Percentiles rank a stretch among this genome's conserved stretches.
These are phyloP conservation scores for Mallotus japonicus DNA, from an alignment of 441 rosid species.

Conservation along the genomic window DNA sequence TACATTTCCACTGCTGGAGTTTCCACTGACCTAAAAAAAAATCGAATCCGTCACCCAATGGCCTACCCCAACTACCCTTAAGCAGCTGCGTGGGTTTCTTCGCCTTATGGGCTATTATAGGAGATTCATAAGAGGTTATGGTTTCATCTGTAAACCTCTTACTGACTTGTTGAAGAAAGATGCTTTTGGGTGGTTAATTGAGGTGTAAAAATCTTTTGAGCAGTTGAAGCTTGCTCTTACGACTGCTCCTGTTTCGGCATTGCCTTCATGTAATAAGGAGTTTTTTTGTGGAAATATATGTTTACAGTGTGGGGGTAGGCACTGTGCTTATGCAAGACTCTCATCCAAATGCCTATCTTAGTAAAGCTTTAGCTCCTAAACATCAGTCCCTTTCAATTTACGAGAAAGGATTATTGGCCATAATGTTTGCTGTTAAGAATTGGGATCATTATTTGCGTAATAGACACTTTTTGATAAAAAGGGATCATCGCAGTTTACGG, in stretches of 20 bases:
- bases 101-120: not conserved
- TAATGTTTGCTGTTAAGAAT: not conserved
- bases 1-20: not conserved
- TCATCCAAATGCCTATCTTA: too few relatives aligned
- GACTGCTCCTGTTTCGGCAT: not conserved
- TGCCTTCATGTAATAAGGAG: not conserved
- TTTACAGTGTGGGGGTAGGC: not conserved
- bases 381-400: not conserved
- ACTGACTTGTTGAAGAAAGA: not conserved
- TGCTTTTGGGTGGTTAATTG: not conserved
- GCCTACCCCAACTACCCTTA: not conserved
- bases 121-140: not conserved
- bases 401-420: not conserved
- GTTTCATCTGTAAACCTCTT: not conserved
- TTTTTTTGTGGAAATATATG: not conserved
- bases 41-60: not conserved
- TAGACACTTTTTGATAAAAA: not conserved
- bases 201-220: not conserved
- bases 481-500: not conserved
- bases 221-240: not conserved
- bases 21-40: not conserved
- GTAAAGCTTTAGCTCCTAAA: too few relatives aligned
- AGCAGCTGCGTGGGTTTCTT: not conserved
- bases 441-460: not conserved
- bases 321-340: too few relatives aligned